Evolutionary conservation across 371 early-diverging fungal species (phyloP).

Genomic region (Mortierella sp.): DNA sequence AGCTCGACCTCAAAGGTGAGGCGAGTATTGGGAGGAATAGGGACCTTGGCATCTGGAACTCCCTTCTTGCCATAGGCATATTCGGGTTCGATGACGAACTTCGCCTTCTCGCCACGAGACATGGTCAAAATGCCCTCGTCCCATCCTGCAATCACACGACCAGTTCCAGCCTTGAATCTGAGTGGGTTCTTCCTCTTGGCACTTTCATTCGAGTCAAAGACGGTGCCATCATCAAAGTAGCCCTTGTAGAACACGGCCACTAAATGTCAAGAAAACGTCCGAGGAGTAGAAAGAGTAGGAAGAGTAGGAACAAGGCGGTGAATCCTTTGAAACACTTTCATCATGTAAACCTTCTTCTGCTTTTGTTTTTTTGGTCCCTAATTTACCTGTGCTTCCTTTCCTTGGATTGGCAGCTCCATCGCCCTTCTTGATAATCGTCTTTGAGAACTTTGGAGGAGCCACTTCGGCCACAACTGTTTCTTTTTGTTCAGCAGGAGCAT

Average conservation of each 20-base stretch:
- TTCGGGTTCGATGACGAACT: slow-evolving; percentile 60
- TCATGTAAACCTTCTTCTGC: neutral
- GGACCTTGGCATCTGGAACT: slow-evolving; percentile 58
- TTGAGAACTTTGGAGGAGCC: slow-evolving; percentile 64
- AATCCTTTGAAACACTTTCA: too few species aligned
- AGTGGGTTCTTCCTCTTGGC: slow-evolving; percentile 68
- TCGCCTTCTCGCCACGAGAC: slow-evolving; percentile 66
- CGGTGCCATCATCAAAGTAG: slow-evolving; percentile 65
- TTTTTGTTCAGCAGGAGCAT: slow-evolving; percentile 42
- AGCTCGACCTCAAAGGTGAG: slow-evolving; percentile 66
- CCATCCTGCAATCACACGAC: slow-evolving; percentile 63
- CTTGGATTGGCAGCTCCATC: slow-evolving; percentile 58
- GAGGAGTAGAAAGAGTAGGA: too few species aligned
- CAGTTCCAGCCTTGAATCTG: slow-evolving; percentile 64
- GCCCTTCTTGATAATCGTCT: slow-evolving; percentile 66
- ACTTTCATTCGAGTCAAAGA: slow-evolving; percentile 71
- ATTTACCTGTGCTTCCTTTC: slow-evolving; percentile 67
- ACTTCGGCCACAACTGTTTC: slow-evolving; percentile 41
- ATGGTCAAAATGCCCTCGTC: slow-evolving; percentile 67
- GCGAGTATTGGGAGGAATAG: slow-evolving; percentile 57
- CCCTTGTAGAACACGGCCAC: slow-evolving; percentile 9
- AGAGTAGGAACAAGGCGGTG: too few species aligned
- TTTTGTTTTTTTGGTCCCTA: too few species aligned
- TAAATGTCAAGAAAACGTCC: too few species aligned
- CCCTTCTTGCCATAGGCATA: slow-evolving; percentile 71